Evolutionary conservation across 441 rosid genomes (phyloP).

Genomic region (Corymbia citriodora): DNA sequence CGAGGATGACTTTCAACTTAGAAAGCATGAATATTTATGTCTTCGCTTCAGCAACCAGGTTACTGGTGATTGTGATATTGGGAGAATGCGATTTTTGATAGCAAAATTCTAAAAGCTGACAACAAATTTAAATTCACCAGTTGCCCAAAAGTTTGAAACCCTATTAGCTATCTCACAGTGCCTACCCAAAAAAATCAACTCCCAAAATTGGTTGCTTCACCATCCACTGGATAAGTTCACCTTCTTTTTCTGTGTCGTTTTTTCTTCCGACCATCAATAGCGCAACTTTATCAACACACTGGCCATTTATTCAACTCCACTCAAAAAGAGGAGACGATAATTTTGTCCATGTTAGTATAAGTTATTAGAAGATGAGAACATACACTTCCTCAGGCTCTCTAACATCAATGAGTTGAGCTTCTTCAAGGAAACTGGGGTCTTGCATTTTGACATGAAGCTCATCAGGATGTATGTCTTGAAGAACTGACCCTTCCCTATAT

Average conservation of each 20-base stretch:
- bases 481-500: constrained; percentile 42
- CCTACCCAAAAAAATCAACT: background rate
- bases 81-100: background rate
- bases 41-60: background rate
- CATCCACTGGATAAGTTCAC: background rate
- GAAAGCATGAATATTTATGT: background rate
- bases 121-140: background rate
- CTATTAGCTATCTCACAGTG: background rate
- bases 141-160: background rate
- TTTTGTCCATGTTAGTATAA: background rate
- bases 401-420: constrained; percentile 81
- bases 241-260: background rate
- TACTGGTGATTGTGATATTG: background rate
- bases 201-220: background rate
- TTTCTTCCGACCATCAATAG: background rate
- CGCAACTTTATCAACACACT: background rate
- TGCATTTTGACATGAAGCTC: constrained; percentile 68
- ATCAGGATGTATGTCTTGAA: constrained; percentile 55
- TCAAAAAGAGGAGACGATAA: background rate
- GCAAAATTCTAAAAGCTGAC: background rate
- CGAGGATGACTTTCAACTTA: background rate
- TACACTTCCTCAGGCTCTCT: constrained; percentile 93
- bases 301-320: background rate
- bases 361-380: constrained; percentile 2
- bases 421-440: constrained; percentile 66